phyloP scores from a whole-genome alignment of 2,329 filamentous ascomycete genomes.

The Trichoderma pleuroti region DNA sequence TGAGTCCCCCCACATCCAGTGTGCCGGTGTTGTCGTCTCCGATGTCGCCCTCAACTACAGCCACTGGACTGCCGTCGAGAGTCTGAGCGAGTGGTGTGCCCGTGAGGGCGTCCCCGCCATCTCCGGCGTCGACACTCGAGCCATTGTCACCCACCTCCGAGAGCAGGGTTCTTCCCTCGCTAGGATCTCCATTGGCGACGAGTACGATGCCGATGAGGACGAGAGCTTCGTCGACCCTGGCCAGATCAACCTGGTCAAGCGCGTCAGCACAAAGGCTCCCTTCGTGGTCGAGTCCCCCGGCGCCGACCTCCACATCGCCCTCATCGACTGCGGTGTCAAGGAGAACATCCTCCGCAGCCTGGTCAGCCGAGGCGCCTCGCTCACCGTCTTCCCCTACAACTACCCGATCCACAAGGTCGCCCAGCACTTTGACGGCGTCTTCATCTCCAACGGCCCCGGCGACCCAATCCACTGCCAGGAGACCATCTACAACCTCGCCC shows the following conservation, averaged over 20 bases:
- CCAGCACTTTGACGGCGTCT: constrained; percentile 95
- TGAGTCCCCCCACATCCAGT: constrained; percentile 96
- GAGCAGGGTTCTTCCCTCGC: constrained; percentile 96
- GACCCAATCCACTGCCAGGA: constrained; percentile 96
- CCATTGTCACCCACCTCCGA: constrained; percentile 90
- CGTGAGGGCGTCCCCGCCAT: constrained; percentile 95
- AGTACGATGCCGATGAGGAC: constrained; percentile 97
- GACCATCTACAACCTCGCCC: constrained; percentile 87
- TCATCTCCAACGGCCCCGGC: constrained; percentile 98
- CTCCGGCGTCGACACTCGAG: constrained; percentile 93
- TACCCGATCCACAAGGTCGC: constrained; percentile 98
- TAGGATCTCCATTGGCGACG: constrained; percentile 89
- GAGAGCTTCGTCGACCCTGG: constrained; percentile 93
- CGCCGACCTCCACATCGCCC: constrained; percentile 83
- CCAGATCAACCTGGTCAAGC: constrained; percentile 93
- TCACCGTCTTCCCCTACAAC: constrained; percentile 93
- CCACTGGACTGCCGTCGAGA: constrained; percentile 98
- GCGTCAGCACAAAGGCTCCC: constrained; percentile 95
- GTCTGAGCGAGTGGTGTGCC: constrained; percentile 88
- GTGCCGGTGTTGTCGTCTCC: constrained; percentile 90
- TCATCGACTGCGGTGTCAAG: constrained; percentile 98
- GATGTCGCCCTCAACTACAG: constrained; percentile 93
- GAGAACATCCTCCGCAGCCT: constrained; percentile 98
- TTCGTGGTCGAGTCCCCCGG: constrained; percentile 87
- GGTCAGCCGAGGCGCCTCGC: constrained; percentile 84